These are phyloP conservation scores for Macadamia tetraphylla DNA, from an alignment of 164 flowering plant genomes.

Conservation along the genomic window DNA sequence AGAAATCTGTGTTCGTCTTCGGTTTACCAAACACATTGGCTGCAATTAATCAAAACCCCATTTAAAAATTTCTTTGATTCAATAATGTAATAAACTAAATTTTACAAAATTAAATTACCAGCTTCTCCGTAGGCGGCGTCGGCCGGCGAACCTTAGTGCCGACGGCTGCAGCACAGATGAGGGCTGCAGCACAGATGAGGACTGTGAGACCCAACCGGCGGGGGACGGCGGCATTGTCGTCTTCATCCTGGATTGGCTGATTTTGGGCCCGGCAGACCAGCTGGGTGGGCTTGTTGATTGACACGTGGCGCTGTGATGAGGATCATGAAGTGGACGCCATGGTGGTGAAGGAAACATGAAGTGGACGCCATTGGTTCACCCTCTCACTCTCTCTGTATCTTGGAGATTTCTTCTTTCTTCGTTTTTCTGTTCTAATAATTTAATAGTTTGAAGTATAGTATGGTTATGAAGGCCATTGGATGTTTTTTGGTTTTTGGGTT, in stretches of 20 bases:
- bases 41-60: slow-evolving; percentile 25
- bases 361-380: slow-evolving; percentile 69
- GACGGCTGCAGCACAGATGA: slow-evolving; percentile 83
- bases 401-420: too few species aligned
- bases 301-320: slow-evolving; percentile 28
- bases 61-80: not conserved
- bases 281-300: slow-evolving; percentile 39
- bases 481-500: too few species aligned
- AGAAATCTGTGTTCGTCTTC: slow-evolving; percentile 81
- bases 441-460: too few species aligned
- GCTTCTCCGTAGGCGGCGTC: slow-evolving; percentile 97
- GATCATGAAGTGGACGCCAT: slow-evolving; percentile 45
- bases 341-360: slow-evolving; percentile 82
- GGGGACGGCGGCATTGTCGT: slow-evolving; percentile 30
- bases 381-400: not conserved
- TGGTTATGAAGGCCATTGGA: too few species aligned
- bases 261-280: slow-evolving; percentile 61
- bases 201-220: slow-evolving; percentile 84
- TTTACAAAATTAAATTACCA: slow-evolving; percentile 35
- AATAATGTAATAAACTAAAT: too few species aligned
- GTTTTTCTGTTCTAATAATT: too few species aligned
- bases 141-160: slow-evolving; percentile 92
- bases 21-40: slow-evolving; percentile 97
- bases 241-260: slow-evolving; percentile 29
- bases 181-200: slow-evolving; percentile 81